phyloP scores from a whole-genome alignment of 129 eudicot genomes.

The Silybum marianum region DNA sequence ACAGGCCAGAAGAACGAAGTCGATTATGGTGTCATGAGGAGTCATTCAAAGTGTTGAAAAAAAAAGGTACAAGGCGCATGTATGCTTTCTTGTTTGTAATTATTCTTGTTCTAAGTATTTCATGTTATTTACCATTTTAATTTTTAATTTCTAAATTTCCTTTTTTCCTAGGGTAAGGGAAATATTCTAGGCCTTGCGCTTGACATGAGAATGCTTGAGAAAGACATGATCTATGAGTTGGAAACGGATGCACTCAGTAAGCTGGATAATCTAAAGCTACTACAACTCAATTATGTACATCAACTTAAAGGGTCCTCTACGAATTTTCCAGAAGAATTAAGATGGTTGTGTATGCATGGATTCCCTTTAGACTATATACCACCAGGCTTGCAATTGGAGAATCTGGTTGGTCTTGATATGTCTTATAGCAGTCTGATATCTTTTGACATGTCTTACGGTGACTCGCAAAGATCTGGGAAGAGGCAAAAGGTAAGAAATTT shows the following conservation, averaged over 20 bases:
- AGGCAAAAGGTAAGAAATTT: slow-evolving; percentile 14
- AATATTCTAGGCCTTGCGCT: not conserved
- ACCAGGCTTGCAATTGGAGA: too few relatives aligned
- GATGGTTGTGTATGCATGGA: too few relatives aligned
- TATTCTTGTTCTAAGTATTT: not conserved
- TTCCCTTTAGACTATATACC: too few relatives aligned
- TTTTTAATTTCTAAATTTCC: too few relatives aligned
- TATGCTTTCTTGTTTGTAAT: not conserved
- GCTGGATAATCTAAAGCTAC: not conserved
- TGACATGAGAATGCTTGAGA: not conserved
- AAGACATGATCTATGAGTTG: not conserved
- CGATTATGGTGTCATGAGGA: not conserved
- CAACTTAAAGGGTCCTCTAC: too few relatives aligned
- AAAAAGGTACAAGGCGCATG: not conserved
- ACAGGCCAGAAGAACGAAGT: slow-evolving; percentile 7
- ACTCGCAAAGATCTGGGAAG: too few relatives aligned
- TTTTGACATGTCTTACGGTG: not conserved
- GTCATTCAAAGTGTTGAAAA: not conserved
- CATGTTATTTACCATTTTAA: too few relatives aligned
- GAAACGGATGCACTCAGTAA: not conserved
- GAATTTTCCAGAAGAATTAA: too few relatives aligned
- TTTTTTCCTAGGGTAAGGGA: not conserved
- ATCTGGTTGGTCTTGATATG: too few relatives aligned
- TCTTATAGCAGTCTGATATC: not conserved
- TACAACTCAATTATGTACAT: too few relatives aligned